Percentiles rank a stretch among this genome's conserved stretches.
These are phyloP conservation scores for Maudiozyma saulgeensis DNA, from an alignment of 805 yeast species.

Conservation along the genomic window DNA sequence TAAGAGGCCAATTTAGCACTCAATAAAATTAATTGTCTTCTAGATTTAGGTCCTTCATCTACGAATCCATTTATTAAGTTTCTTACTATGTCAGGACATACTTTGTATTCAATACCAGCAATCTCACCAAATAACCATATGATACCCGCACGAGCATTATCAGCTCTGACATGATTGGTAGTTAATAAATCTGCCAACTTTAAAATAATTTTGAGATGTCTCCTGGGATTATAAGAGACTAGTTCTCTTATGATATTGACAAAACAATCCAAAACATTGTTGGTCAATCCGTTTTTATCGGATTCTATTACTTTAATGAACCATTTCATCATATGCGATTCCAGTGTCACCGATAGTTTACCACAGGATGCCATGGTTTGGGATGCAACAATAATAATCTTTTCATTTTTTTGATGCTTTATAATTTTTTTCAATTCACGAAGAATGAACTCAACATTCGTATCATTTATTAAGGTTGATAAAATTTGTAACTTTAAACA, in stretches of 20 bases:
- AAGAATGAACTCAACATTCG: constrained; percentile 42
- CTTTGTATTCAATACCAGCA: constrained; percentile 34
- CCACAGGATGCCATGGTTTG: constrained; percentile 56
- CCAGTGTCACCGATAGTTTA: constrained; percentile 39
- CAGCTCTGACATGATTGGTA: constrained; percentile 19
- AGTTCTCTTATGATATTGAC: constrained; percentile 64
- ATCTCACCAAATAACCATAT: constrained; percentile 90
- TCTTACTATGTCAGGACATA: constrained; percentile 74
- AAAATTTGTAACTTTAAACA: constrained; percentile 52
- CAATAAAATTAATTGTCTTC: constrained; percentile 61
- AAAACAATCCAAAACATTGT: constrained; percentile 46
- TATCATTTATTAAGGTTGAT: constrained; percentile 45
- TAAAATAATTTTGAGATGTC: constrained; percentile 46
- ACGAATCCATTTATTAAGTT: constrained; percentile 44
- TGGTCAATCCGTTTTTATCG: constrained; percentile 9
- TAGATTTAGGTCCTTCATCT: constrained; percentile 45
- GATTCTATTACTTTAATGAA: constrained; percentile 40
- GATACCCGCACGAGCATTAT: constrained; percentile 66
- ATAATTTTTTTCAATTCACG: constrained; percentile 58
- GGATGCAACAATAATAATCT: constrained; percentile 40
- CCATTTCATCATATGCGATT: constrained; percentile 52
- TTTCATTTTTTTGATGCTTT: constrained; percentile 14
- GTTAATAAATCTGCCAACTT: constrained; percentile 35
- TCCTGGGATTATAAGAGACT: constrained; percentile 52
- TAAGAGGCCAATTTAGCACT: constrained; percentile 63